Percentiles rank a stretch among this genome's conserved stretches.
Conservation (phyloP, 352 stramenopile genomes). For the Nothophytophthora sp. region DNA sequence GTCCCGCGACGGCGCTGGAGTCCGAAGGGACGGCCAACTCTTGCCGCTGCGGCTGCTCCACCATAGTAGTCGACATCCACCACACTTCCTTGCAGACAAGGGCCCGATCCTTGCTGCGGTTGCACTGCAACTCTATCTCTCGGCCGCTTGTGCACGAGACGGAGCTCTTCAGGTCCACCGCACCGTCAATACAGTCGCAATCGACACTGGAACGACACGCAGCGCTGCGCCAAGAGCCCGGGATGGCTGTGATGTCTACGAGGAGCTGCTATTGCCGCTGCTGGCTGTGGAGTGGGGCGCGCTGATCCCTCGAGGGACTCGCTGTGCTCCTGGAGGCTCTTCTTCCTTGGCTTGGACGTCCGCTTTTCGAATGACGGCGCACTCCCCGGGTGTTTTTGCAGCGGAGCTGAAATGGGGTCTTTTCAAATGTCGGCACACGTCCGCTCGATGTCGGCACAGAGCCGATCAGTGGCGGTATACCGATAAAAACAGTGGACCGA, state of each 20-base stretch:
- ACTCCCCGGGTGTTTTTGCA: too few species aligned
- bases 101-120: background rate
- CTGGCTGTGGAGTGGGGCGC: background rate
- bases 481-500: too few species aligned
- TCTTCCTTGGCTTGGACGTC: conserved; percentile 19
- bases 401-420: too few species aligned
- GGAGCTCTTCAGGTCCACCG: too few species aligned
- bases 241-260: background rate
- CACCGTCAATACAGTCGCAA: too few species aligned
- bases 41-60: conserved; percentile 24
- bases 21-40: conserved; percentile 17
- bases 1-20: conserved; percentile 12
- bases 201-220: too few species aligned
- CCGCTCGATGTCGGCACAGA: too few species aligned
- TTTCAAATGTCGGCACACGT: too few species aligned
- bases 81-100: too few species aligned
- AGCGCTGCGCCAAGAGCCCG: too few species aligned
- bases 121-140: conserved; percentile 1
- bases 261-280: conserved; percentile 10
- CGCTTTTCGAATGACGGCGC: conserved; percentile 36
- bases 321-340: conserved; percentile 12
- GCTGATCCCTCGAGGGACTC: conserved; percentile 11
- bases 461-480: too few species aligned
- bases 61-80: conserved; percentile 37
- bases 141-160: too few species aligned